phyloP scores from a whole-genome alignment of 257 asterid species.

The Solanum chaucha region DNA sequence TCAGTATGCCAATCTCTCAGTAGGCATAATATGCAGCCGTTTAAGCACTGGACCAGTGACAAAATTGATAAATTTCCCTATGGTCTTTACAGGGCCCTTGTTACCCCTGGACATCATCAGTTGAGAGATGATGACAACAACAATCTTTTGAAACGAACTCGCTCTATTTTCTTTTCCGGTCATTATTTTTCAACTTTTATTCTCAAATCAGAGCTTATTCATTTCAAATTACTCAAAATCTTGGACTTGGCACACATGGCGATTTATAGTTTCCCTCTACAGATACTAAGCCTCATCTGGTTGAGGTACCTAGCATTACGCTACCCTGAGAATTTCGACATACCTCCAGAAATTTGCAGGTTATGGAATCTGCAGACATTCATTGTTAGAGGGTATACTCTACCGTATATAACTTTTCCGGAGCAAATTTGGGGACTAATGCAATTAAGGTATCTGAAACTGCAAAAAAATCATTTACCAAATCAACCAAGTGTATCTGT shows the following conservation, averaged over 20 bases:
- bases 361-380: neutral
- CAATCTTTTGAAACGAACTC: neutral
- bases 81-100: neutral
- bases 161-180: neutral
- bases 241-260: neutral
- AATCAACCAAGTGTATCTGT: neutral
- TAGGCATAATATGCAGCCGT: neutral
- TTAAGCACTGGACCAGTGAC: neutral
- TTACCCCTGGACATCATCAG: neutral
- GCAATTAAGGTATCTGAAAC: neutral
- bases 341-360: neutral
- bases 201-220: neutral
- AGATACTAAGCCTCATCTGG: neutral
- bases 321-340: too few species aligned
- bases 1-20: neutral
- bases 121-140: neutral
- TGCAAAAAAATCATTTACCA: neutral
- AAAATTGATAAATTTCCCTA: neutral
- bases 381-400: neutral
- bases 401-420: neutral
- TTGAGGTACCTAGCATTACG: neutral
- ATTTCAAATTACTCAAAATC: conserved; percentile 1
- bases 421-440: neutral
- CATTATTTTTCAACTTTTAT: neutral
- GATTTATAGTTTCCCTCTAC: neutral